Conservation (phyloP, 2,329 filamentous ascomycete genomes). For the Aureobasidium sp. region DNA sequence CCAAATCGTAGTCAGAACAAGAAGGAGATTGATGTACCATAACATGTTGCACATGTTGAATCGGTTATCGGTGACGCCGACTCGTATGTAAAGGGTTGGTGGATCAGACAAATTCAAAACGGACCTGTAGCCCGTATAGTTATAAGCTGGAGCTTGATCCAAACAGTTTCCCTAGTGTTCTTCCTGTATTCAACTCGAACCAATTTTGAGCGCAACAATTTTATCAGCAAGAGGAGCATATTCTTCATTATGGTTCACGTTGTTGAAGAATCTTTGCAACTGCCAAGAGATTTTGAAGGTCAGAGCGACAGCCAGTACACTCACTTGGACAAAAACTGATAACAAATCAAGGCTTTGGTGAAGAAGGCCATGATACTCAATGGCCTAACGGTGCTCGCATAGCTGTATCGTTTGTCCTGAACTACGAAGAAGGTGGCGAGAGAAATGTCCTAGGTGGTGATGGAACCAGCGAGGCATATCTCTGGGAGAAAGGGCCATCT, state of each 20-base stretch:
- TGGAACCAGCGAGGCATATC: slow-evolving; percentile 30
- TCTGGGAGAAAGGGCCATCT: slow-evolving; percentile 31
- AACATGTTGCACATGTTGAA: background rate
- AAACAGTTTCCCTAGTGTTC: too few relatives aligned
- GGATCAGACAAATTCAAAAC: background rate
- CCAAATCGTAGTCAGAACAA: background rate
- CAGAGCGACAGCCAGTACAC: background rate
- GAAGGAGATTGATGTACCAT: background rate
- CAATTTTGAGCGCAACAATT: background rate
- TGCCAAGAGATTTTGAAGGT: slow-evolving; percentile 23
- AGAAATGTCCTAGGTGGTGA: slow-evolving; percentile 34
- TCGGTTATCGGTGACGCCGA: background rate
- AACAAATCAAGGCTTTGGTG: slow-evolving; percentile 18
- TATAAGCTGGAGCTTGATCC: background rate
- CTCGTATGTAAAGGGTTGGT: background rate
- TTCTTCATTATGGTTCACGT: background rate
- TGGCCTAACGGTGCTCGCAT: slow-evolving; percentile 38
- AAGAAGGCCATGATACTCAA: slow-evolving; percentile 22
- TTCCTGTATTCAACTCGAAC: background rate
- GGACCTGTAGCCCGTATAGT: background rate
- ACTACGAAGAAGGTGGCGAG: slow-evolving; percentile 40
- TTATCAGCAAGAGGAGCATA: background rate
- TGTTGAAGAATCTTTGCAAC: slow-evolving; percentile 6
- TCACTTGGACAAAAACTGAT: background rate
- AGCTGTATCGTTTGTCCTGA: slow-evolving; percentile 40